A percentile compares a stretch with the other conserved stretches of the same genome.
Conservation (phyloP, 441 rosid species). For the Syzygium malaccense region DNA sequence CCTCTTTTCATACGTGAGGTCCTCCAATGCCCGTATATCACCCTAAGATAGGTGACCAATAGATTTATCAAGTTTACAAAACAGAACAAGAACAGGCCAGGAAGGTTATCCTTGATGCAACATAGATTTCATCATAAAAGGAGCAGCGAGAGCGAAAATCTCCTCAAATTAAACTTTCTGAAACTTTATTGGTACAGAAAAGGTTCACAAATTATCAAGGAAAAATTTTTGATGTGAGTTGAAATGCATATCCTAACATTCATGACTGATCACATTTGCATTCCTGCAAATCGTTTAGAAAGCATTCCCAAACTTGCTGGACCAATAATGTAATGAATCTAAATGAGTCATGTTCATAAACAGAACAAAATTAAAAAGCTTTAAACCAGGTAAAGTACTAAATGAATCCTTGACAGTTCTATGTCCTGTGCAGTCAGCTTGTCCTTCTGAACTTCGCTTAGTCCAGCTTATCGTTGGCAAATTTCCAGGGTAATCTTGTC, state of each 20-base stretch:
- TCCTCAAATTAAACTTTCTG: neutral
- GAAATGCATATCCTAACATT: neutral
- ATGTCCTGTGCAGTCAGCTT: neutral
- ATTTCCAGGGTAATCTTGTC: neutral
- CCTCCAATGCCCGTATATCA: constrained; percentile 62
- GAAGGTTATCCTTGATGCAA: neutral
- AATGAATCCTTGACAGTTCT: neutral
- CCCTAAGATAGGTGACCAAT: constrained; percentile 26
- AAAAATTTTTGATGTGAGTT: neutral
- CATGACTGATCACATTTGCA: neutral
- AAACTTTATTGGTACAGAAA: neutral
- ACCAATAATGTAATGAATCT: neutral
- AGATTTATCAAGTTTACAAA: neutral
- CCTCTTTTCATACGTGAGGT: constrained; percentile 53
- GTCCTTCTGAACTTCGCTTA: neutral
- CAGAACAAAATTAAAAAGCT: neutral
- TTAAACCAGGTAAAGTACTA: neutral
- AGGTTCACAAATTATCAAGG: neutral
- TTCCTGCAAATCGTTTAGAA: neutral
- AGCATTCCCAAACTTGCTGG: neutral
- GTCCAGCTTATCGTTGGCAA: neutral
- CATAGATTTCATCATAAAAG: neutral
- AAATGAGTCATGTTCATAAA: neutral
- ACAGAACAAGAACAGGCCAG: neutral
- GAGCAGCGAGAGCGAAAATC: neutral